Base-by-base conservation (phyloP, 2,329 filamentous ascomycete species). In the Sporothrix humicola region DNA sequence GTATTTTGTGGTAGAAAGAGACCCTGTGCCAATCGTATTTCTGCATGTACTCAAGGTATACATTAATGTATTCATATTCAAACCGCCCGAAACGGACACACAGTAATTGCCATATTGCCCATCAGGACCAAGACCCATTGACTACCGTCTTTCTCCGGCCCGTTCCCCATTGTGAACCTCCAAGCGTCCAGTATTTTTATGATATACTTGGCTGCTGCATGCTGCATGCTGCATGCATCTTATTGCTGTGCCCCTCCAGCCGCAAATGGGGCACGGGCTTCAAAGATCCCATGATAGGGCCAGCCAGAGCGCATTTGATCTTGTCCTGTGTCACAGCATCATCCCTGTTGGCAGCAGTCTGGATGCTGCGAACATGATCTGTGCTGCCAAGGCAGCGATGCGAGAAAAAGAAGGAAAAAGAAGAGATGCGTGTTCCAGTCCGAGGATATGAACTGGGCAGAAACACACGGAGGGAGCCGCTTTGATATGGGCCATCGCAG, bases 341-440 rank as follows among this genome's bases (percentile, higher is more conserved):
- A 65, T 65, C n/a, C n/a, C 9, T 23, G 59, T 15, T 23, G 9
- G 44, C 8, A 10, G 15, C 63, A 20, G 66, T 20, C 48, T 69
- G 50, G 66, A 44, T 42, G 48, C 48, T 69, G 17, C 66, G 26
- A 69, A 69, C 66, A 69, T 56, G 66, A 42, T 56, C 48, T 56
- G 48, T 31, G 50, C 15, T 69, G 66, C 26, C 48, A 69, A 69
- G 65, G 65, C 46, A 48, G 46, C 6, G 65, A 69, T 69, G 46
- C 23, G 26, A 69, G 15, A 50, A 66, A n/a, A 26, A 46, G 10
- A 66, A 9, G 10, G 7, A 20, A 52, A n/a, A 52, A 58, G n/a
- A 23, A 58, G 23, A 31, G 23, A 26, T 8, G n/a, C n/a, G 61
- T 66, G 20, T 66, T 66, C 42, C 61, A 63, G 13, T 26, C 15